Evolutionary conservation across 2,329 filamentous ascomycete species (phyloP), one percentile per base, ranked within the genome.

Genomic region (Aspergillus jensenii): DNA sequence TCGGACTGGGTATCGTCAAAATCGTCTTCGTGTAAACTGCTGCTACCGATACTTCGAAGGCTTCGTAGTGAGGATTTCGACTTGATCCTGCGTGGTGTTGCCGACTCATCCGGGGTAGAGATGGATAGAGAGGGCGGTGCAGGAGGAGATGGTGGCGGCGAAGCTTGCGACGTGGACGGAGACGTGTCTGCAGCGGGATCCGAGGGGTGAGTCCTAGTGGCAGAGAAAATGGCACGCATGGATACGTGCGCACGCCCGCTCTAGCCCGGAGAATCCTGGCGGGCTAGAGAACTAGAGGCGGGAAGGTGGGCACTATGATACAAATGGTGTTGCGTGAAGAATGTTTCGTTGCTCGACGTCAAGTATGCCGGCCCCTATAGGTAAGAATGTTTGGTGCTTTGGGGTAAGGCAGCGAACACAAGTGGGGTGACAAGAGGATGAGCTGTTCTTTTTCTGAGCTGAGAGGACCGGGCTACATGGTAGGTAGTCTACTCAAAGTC

Each of bases 191-290:
- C 40, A 59, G 48, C 59, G 55, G 66, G 55, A 56, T 66, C 65
- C 59, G 68, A 60, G 56, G 68, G 60, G 59, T 65, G 68, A 66
- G 66, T 67, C 62, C 66, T 61, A 52, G 62, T 60, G 55, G 67
- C 55, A 65, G 70, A 64, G 63, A 68, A 68, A 65, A 73, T 68
- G 64, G 72, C 68, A 69, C 71, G 72, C 72, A 76, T 76, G 69
- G 71, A 67, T 64, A 66, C 53, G 59, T 62, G 59, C 59, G 59
- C 62, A 56, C 61, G 59, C 59, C 60, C 59, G 62, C 60, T 64
- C 63, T 62, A 65, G 61, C 55, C 56, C 62, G 59, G 47, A 50
- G n/a, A 31, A 46, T 41, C 44, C 37, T 31, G 46, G 43, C 27
- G 56, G 61, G 52, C 47, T 61, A 55, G 52, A 52, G 51, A 60